Evolutionary conservation across 495 filamentous ascomycete species (phyloP), one percentile per base, ranked within the genome.

Genomic region (Penicillium chermesinum): DNA sequence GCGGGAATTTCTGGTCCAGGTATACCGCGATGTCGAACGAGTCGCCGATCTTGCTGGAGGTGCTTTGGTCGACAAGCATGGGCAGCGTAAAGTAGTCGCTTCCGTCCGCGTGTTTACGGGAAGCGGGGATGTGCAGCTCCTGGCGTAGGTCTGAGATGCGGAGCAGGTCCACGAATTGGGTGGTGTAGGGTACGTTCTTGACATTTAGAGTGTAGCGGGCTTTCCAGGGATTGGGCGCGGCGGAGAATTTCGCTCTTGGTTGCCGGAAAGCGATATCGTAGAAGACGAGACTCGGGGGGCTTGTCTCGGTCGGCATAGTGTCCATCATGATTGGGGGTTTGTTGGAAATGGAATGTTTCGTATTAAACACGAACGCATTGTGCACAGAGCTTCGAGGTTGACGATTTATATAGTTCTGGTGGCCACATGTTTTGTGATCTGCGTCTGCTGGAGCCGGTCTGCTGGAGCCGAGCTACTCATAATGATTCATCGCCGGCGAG

Each of bases 1-100:
- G 61, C 0, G 68, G 65, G 51, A 76, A 80, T 12, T 50, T 73
- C 19, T 67, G 55, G 21, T 85, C 63, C 8, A 85, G 61, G 62
- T 85, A 72, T 33, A 71, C 50, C 27, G 82, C 77, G 51, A 84
- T 82, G 37, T 83, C 77, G 63, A 84, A 80, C 4, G 81, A 78
- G 67, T 85, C 78, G 41, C 82, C 79, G n/a, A 84, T 22, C 1
- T 57, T 16, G 0, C 52, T 43, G 38, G 48, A 47, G 1, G 75
- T 77, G n/a, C 45, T 10, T 3, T 66, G 50, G 55, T 85, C 79
- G 0, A 59, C 48, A n/a, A 85, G 38, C 37, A 83, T 62, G 16
- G 82, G 82, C 0, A 86, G 74, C 1, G 82, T 86, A 58, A 61
- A 71, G 68, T 70, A 86, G 55, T 76, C 71, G 19, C 51, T 63